These are phyloP conservation scores for Prunus davidiana DNA, from an alignment of 306 rosid species.

Conservation along the genomic window DNA sequence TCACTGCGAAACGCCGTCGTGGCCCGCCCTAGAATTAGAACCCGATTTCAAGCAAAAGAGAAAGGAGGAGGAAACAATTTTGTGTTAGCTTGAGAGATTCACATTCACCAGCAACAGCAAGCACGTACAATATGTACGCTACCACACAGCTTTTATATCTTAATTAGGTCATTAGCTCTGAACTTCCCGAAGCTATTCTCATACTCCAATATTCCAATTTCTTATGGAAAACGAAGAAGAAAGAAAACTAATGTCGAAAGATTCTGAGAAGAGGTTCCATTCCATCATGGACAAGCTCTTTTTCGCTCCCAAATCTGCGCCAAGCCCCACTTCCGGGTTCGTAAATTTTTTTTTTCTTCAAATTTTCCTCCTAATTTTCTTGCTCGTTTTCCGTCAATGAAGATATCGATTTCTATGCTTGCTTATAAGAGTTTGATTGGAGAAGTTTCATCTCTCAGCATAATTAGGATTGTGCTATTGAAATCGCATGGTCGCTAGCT, in stretches of 20 bases:
- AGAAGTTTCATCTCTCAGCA: not conserved
- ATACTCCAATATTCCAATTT: no score
- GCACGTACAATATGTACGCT: no score
- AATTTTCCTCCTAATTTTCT: not conserved
- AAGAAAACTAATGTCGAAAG: slow-evolving; percentile 47
- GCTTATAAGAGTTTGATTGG: not conserved
- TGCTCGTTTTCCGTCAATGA: not conserved
- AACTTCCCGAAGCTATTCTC: not conserved
- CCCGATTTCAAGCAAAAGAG: no score
- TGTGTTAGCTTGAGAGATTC: no score
- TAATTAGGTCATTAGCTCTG: not conserved
- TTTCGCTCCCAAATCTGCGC: slow-evolving; percentile 49
- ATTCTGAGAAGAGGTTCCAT: slow-evolving; percentile 77
- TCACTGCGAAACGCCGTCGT: no score
- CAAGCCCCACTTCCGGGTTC: slow-evolving; percentile 58
- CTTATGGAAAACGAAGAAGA: not conserved
- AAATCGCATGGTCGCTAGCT: not conserved
- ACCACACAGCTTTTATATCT: not conserved
- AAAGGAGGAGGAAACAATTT: no score
- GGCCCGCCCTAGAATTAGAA: no score
- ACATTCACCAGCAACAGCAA: no score
- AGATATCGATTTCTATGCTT: not conserved
- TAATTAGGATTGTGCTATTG: not conserved
- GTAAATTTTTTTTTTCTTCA: not conserved
- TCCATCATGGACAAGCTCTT: slow-evolving; percentile 85